Evolutionary conservation across 768 basidiomycete species (phyloP), one percentile per base, ranked within the genome.

Genomic region (Xerocomus spinulosus): DNA sequence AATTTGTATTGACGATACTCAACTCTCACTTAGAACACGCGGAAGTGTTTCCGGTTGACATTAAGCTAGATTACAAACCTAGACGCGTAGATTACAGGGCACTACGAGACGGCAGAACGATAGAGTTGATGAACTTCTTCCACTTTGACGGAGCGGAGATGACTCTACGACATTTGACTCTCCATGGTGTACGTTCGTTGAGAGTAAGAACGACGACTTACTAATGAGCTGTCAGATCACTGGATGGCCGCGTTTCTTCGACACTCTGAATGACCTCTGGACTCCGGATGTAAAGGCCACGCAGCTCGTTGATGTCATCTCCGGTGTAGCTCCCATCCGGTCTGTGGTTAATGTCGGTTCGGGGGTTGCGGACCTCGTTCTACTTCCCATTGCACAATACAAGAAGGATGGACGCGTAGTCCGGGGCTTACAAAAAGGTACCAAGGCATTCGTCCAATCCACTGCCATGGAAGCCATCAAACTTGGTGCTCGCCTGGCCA

Each of bases 91-190:
- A 98, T 65, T 96, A 97, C 64, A 73, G 82, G 52, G 96, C 94
- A 9, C 72, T 99, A 48, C 79, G 83, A 32, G 87, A 93, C 51
- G 96, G 96, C 13, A 82, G 78, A 66, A 93, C 92, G 0, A 95
- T 95, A 51, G 96, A 99, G 62, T 69, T 99, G 38, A 98, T 99
- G 95, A 99, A 99, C 64, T 98, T 99, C 68, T 99, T 99, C 84
- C 94, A 98, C 69, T 99, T 98, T 55, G 96, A 98, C 58, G 94
- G 92, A 1, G 89, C 95, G 4, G 96, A 97, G 67, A 98, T 99
- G 92, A 96, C 93, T 0, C 68, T 99, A 44, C 77, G 96, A 48
- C 93, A 96, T 60, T 85, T 98, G 53, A 92, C 90, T 15, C 65
- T 98, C 26, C 81, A 85, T 50, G 96, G 96, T 25, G 94, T 97